A percentile compares a stretch with the other conserved stretches of the same genome.
These are phyloP conservation scores for Fraxinus quadrangulata DNA, from an alignment of 257 asterid genomes.

Conservation along the genomic window DNA sequence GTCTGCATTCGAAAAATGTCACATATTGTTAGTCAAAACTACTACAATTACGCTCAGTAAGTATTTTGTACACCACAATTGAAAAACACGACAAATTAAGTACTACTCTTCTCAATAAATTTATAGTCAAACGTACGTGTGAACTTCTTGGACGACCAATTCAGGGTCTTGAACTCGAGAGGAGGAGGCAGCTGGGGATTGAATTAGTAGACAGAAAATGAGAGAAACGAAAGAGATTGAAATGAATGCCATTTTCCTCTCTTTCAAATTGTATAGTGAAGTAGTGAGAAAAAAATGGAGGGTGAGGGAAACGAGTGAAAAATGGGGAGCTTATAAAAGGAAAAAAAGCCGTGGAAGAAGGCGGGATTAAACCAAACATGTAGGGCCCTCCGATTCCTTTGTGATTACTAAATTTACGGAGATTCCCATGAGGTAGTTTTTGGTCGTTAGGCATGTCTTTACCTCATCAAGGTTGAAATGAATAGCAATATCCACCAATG, in stretches of 20 bases:
- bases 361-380: too few relatives aligned
- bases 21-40: background rate
- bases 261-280: background rate
- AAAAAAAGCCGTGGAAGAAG: too few relatives aligned
- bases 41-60: background rate
- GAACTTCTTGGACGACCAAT: constrained; percentile 48
- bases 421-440: background rate
- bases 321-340: too few relatives aligned
- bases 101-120: background rate
- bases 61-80: background rate
- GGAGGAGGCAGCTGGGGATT: constrained; percentile 46
- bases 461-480: background rate
- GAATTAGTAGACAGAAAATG: constrained; percentile 21
- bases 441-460: background rate
- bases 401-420: constrained; percentile 4
- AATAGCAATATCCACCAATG: too few relatives aligned
- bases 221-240: constrained; percentile 23
- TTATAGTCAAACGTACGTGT: constrained; percentile 37
- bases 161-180: constrained; percentile 43
- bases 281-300: too few relatives aligned
- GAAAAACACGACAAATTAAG: background rate
- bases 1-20: constrained; percentile 27
- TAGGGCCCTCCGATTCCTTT: too few relatives aligned
- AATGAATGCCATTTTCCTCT: constrained; percentile 36
- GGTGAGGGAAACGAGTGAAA: too few relatives aligned